Evolutionary conservation across 345 rosid genomes (phyloP), one percentile per base, ranked within the genome.

Genomic region (Sapria himalayana): DNA sequence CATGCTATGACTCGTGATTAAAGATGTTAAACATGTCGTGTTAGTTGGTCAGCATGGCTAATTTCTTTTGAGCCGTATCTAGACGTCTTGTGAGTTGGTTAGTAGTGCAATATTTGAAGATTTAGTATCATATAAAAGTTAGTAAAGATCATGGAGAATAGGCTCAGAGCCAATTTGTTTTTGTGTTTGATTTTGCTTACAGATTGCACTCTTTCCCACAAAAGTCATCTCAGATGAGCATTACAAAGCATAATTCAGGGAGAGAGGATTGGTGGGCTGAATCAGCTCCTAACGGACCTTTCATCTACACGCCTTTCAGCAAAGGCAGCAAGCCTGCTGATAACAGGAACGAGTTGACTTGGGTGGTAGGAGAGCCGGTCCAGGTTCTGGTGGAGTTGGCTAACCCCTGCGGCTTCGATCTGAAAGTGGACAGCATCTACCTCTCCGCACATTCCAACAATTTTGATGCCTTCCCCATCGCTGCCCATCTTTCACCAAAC

Each of bases 221-320:
- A 37, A 84, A 72, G 57, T 57, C 84, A 32, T 77, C 82, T 16
- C 93, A 77, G 61, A 72, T 70, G 60, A 82, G 80, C 52, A 75
- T 91, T 32, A 66, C 77, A 46, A 80, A 84, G 52, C 73, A 93
- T 45, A 80, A 75, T 63, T 72, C 81, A 37, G 84, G 69, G 36
- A 73, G 85, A 56, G 92, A 77, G 55, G 95, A 91, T 70, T 91
- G 95, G 99, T 91, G 93, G 95, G 65, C 66, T 25, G 95, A 92
- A 44, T 65, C 93, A 65, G 99, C 91, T 50, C 81, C 99, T 59
- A 65, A 92, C 9, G 95, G 99, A 43, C 99, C 99, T 57, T 91
- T 91, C 65, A 84, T 91, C 42, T 91, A 91, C 60, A 91, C 93
- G 20, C 95, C 99, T 29, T 91, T 84, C 61, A 80, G 93, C 78